A percentile compares a stretch with the other conserved stretches of the same genome.
Evolutionary conservation across 352 stramenopile genomes (phyloP).

Genomic region (Phytophthora europaea): DNA sequence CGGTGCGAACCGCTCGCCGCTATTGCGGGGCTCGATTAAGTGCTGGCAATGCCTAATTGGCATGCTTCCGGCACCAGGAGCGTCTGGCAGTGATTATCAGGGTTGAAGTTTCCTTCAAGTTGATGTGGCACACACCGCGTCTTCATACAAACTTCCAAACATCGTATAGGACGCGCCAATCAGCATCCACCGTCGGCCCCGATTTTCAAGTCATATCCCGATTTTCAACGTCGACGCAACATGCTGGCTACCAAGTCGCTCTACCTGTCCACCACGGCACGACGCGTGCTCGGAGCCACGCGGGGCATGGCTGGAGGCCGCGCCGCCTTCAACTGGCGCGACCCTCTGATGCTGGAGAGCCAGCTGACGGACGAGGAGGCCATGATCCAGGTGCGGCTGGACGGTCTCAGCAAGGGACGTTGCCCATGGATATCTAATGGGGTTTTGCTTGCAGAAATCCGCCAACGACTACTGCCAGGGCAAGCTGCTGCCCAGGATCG

Average conservation of each 20-base stretch:
- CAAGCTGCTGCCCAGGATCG: slow-evolving; percentile 94
- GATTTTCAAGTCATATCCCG: slow-evolving; percentile 16
- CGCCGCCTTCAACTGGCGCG: slow-evolving; percentile 81
- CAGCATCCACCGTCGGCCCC: slow-evolving; percentile 12
- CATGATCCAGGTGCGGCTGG: slow-evolving; percentile 85
- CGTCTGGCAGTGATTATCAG: neutral
- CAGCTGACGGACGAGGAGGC: slow-evolving; percentile 93
- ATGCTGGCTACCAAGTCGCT: slow-evolving; percentile 45
- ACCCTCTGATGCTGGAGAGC: slow-evolving; percentile 77
- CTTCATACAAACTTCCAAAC: slow-evolving; percentile 38
- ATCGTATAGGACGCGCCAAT: slow-evolving; percentile 48
- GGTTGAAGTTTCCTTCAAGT: slow-evolving; percentile 25
- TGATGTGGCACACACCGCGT: slow-evolving; percentile 14
- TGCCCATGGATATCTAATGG: slow-evolving; percentile 3
- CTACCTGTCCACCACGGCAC: slow-evolving; percentile 24
- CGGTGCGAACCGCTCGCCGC: too few species aligned
- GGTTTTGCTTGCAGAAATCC: slow-evolving; percentile 73
- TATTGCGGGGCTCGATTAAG: neutral
- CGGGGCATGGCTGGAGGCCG: slow-evolving; percentile 59
- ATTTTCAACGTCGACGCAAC: slow-evolving; percentile 34
- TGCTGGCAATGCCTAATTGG: neutral
- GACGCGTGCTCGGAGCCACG: slow-evolving; percentile 39
- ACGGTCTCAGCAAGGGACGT: slow-evolving; percentile 4
- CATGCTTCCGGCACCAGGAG: neutral
- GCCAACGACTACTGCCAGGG: slow-evolving; percentile 95